Evolutionary conservation across 164 flowering plant genomes (phyloP).

Genomic region (Stephania yunnanensis): DNA sequence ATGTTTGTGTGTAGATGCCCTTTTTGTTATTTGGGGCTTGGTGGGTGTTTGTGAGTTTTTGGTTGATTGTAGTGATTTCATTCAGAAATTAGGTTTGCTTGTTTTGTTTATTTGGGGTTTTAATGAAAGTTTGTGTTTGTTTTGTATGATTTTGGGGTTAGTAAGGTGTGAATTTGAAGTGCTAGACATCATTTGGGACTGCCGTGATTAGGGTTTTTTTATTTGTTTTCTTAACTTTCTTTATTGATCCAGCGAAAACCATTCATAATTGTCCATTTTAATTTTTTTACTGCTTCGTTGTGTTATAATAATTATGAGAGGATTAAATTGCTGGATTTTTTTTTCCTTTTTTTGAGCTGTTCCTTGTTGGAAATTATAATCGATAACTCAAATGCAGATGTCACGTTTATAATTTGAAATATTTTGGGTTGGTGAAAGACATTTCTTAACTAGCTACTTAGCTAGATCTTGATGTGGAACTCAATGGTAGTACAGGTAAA

Average conservation of each 20-base stretch:
- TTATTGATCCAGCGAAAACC: not conserved
- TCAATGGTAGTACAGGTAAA: not conserved
- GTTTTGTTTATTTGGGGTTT: too few relatives aligned
- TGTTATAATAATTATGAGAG: not conserved
- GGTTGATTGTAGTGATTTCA: not conserved
- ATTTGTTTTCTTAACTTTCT: not conserved
- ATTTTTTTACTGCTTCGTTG: too few relatives aligned
- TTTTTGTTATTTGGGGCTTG: not conserved
- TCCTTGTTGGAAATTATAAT: not conserved
- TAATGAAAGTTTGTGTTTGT: not conserved
- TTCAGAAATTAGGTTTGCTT: not conserved
- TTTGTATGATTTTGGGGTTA: too few relatives aligned
- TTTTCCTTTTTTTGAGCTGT: not conserved
- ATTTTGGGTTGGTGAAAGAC: not conserved
- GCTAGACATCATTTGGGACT: not conserved
- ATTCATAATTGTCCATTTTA: not conserved
- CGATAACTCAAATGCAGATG: not conserved
- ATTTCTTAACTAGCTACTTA: not conserved
- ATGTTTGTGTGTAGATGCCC: not conserved
- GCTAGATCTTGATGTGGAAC: not conserved
- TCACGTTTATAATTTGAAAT: not conserved
- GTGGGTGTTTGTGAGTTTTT: not conserved
- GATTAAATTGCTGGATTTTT: not conserved
- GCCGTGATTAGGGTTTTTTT: not conserved
- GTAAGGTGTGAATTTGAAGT: not conserved